phyloP scores from a whole-genome alignment of 805 yeast genomes.

The Monosporozyma solicola region DNA sequence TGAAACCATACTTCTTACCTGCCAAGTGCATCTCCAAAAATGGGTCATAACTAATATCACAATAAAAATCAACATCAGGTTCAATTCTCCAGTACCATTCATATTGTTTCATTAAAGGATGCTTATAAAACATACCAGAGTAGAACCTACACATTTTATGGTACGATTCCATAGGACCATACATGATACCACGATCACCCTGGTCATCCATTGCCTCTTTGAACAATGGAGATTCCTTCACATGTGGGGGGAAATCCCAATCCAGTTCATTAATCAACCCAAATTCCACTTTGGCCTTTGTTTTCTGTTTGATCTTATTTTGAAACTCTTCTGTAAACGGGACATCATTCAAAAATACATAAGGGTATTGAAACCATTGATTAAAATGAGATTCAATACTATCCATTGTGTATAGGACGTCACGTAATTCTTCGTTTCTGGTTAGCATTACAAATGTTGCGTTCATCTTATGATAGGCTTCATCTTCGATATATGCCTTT shows the following conservation, averaged over 20 bases:
- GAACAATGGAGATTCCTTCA: slow-evolving; percentile 1
- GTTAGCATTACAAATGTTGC: slow-evolving; percentile 83
- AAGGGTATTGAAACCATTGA: slow-evolving; percentile 90
- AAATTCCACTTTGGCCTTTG: slow-evolving; percentile 59
- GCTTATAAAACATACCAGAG: slow-evolving; percentile 74
- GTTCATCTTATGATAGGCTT: slow-evolving; percentile 43
- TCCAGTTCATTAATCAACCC: slow-evolving; percentile 49
- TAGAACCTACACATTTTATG: slow-evolving; percentile 93
- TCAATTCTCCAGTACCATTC: slow-evolving; percentile 98
- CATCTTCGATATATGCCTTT: slow-evolving; percentile 22
- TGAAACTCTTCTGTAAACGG: slow-evolving; percentile 64
- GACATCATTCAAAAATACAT: slow-evolving; percentile 80
- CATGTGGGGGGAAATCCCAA: slow-evolving; percentile 58
- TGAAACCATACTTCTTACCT: slow-evolving; percentile 78
- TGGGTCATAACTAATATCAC: slow-evolving; percentile 90
- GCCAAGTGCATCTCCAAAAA: slow-evolving; percentile 64
- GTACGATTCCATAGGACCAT: slow-evolving; percentile 74
- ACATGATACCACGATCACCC: slow-evolving; percentile 76
- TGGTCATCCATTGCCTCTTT: slow-evolving; percentile 29
- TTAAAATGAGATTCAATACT: slow-evolving; percentile 83
- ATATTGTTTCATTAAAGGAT: slow-evolving; percentile 57
- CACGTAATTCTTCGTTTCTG: slow-evolving; percentile 68
- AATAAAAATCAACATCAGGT: slow-evolving; percentile 82
- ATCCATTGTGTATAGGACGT: slow-evolving; percentile 61
- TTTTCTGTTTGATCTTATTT: slow-evolving; percentile 39